Conservation (phyloP, 768 basidiomycete species). For the Podaxis sp. region DNA sequence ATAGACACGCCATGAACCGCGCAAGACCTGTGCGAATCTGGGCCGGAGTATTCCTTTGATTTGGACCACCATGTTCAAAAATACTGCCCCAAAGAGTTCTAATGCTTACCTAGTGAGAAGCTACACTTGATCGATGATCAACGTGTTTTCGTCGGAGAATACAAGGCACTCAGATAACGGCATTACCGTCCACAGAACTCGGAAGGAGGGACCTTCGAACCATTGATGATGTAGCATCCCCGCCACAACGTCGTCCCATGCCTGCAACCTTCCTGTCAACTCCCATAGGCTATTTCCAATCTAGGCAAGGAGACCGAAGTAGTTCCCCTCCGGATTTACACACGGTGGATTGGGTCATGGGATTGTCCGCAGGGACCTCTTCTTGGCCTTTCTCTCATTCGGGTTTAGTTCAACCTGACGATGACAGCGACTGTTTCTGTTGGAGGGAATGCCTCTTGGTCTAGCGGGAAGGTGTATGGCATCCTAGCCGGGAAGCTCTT, state of each 20-base stretch:
- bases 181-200: background rate
- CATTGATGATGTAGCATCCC: background rate
- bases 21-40: background rate
- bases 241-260: background rate
- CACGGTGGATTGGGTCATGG: background rate
- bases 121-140: background rate
- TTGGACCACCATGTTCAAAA: background rate
- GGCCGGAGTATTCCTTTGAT: background rate
- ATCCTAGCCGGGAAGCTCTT: slow-evolving; percentile 47
- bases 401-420: background rate
- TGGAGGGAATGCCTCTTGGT: background rate
- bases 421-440: background rate
- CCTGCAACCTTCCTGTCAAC: background rate
- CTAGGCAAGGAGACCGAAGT: background rate
- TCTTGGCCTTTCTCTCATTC: background rate
- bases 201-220: background rate
- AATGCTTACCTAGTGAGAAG: background rate
- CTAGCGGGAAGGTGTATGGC: slow-evolving; percentile 13
- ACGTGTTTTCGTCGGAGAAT: background rate
- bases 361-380: background rate
- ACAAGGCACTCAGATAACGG: background rate
- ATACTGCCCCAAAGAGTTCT: background rate
- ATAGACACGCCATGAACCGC: background rate
- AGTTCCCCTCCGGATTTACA: background rate
- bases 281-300: background rate